Evolutionary conservation across 148 eudicot genomes (phyloP).

Genomic region (Vaccinium vitisidaea): DNA sequence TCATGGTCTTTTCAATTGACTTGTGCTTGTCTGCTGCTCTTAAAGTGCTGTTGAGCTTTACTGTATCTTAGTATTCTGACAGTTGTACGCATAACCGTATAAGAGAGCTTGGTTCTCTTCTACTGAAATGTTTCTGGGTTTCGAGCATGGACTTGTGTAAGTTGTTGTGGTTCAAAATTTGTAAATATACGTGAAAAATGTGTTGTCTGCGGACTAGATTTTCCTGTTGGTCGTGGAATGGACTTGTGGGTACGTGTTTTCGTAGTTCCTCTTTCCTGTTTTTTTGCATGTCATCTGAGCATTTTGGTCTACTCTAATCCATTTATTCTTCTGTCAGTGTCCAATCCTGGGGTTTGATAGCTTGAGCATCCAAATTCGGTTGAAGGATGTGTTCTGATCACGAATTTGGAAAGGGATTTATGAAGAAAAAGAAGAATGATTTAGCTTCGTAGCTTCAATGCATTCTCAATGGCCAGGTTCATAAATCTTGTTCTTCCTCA

Average conservation of each 20-base stretch:
- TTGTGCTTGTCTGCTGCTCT: too few relatives aligned
- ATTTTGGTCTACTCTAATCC: too few relatives aligned
- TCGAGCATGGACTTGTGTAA: background rate
- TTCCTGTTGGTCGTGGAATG: too few relatives aligned
- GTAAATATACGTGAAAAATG: background rate
- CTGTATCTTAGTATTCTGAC: background rate
- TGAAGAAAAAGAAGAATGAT: background rate
- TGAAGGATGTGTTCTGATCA: background rate
- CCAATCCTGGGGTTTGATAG: background rate
- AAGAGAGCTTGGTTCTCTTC: slow-evolving; percentile 8
- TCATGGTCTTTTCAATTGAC: too few relatives aligned
- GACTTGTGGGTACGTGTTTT: too few relatives aligned
- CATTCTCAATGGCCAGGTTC: background rate
- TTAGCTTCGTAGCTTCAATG: background rate
- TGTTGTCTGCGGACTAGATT: background rate
- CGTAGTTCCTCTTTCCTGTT: too few relatives aligned
- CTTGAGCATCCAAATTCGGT: background rate
- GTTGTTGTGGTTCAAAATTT: background rate
- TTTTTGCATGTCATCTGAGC: too few relatives aligned
- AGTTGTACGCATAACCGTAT: background rate
- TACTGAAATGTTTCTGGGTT: background rate
- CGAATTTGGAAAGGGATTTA: background rate
- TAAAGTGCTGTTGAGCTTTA: background rate
- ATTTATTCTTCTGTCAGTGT: too few relatives aligned
- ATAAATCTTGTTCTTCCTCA: background rate